Evolutionary conservation across 2,329 filamentous ascomycete genomes (phyloP).

Genomic region (Plenodomus biglobosus): DNA sequence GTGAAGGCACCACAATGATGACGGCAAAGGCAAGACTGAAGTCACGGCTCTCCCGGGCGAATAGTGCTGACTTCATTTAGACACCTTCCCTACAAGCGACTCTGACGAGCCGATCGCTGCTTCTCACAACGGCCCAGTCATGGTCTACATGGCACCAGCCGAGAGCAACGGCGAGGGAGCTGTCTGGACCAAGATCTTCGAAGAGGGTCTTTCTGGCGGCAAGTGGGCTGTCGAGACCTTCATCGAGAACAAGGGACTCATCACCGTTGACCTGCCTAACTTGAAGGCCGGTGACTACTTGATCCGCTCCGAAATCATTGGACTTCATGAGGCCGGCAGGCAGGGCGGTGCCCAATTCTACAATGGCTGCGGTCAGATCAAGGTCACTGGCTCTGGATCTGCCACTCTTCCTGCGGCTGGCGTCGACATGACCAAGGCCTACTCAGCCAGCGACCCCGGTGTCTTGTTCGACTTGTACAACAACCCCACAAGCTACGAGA

Average conservation of each 20-base stretch:
- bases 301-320: slow-evolving; percentile 48
- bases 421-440: slow-evolving; percentile 52
- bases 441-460: slow-evolving; percentile 44
- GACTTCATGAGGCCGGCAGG: slow-evolving; percentile 44
- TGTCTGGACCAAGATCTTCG: slow-evolving; percentile 54
- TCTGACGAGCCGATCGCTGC: slow-evolving; percentile 56
- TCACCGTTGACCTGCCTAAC: slow-evolving; percentile 44
- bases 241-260: slow-evolving; percentile 44
- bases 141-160: slow-evolving; percentile 54
- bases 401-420: slow-evolving; percentile 32
- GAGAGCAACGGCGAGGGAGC: slow-evolving; percentile 49
- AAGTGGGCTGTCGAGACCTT: slow-evolving; percentile 47
- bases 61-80: too few relatives aligned
- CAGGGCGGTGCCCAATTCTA: slow-evolving; percentile 48
- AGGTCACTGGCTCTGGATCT: slow-evolving; percentile 36
- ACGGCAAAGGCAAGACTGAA: too few relatives aligned
- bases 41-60: too few relatives aligned
- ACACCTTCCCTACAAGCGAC: slow-evolving; percentile 26
- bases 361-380: slow-evolving; percentile 48
- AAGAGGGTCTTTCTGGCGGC: slow-evolving; percentile 38
- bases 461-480: slow-evolving; percentile 47
- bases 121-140: slow-evolving; percentile 57
- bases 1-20: slow-evolving; percentile 49
- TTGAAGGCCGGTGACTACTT: slow-evolving; percentile 46
- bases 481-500: slow-evolving; percentile 36